A percentile compares a stretch with the other conserved stretches of the same genome.
phyloP scores from a whole-genome alignment of 768 basidiomycete genomes.

The Lactarius akahatsu region DNA sequence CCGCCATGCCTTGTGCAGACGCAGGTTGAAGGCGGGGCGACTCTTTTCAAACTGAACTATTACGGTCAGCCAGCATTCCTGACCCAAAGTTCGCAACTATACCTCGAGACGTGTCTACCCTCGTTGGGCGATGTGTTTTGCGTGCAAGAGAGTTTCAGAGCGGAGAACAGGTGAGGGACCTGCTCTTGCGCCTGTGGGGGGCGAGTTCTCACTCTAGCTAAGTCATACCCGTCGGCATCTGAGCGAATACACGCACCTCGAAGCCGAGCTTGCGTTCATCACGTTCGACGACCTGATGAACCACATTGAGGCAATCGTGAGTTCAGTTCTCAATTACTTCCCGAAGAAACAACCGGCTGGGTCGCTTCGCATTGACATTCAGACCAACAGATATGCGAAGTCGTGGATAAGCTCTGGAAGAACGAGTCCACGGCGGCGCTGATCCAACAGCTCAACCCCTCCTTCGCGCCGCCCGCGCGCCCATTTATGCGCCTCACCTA shows the following conservation, averaged over 20 bases:
- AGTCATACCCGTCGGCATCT: constrained; percentile 90
- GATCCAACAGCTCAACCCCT: constrained; percentile 89
- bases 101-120: constrained; percentile 94
- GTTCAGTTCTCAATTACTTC: constrained; percentile 32
- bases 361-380: not conserved
- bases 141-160: constrained; percentile 95
- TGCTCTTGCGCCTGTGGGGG: not conserved
- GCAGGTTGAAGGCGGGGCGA: constrained; percentile 96
- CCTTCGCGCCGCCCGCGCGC: constrained; percentile 71
- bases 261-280: constrained; percentile 94
- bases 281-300: constrained; percentile 89
- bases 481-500: constrained; percentile 93
- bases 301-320: constrained; percentile 85
- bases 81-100: constrained; percentile 95
- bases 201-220: constrained; percentile 6
- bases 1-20: constrained; percentile 98
- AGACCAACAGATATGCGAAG: constrained; percentile 77
- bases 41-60: constrained; percentile 93
- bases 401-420: constrained; percentile 77
- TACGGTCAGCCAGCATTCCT: constrained; percentile 93
- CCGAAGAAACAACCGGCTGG: not conserved
- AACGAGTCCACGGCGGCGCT: constrained; percentile 71
- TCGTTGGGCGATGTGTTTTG: constrained; percentile 98
- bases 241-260: constrained; percentile 95
- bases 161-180: constrained; percentile 77